These are phyloP conservation scores for Casuarina glauca DNA, from an alignment of 306 rosid genomes.

Conservation along the genomic window DNA sequence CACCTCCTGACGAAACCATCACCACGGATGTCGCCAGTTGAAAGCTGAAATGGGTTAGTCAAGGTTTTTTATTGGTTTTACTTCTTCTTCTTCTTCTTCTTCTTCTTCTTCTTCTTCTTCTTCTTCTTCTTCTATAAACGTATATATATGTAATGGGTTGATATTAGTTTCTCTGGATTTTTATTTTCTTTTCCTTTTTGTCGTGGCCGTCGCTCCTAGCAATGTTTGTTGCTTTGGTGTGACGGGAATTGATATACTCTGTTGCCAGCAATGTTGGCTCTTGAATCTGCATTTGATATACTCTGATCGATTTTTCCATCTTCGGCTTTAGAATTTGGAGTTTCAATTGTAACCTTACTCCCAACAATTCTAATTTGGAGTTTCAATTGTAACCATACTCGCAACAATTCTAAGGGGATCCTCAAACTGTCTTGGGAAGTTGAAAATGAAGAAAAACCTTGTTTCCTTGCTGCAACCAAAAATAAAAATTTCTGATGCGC, in stretches of 20 bases:
- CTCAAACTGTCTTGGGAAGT: too few relatives aligned
- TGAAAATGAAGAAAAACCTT: too few relatives aligned
- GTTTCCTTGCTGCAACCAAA: too few relatives aligned
- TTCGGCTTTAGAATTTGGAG: too few relatives aligned
- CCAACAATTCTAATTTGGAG: too few relatives aligned
- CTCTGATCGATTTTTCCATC: too few relatives aligned
- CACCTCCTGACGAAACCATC: constrained; percentile 28
- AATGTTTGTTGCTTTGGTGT: background rate
- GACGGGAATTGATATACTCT: background rate
- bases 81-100: background rate
- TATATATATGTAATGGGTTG: background rate
- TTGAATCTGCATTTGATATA: background rate
- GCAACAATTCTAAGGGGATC: too few relatives aligned
- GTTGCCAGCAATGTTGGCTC: background rate
- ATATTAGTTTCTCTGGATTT: background rate
- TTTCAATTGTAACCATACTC: too few relatives aligned
- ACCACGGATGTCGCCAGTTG: background rate
- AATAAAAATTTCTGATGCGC: too few relatives aligned
- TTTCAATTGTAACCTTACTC: too few relatives aligned
- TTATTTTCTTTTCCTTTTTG: background rate
- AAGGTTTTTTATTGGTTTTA: background rate
- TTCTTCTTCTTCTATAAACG: background rate
- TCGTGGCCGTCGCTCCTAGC: background rate
- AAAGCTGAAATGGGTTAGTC: constrained; percentile 24
- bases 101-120: background rate